phyloP scores from a whole-genome alignment of 768 basidiomycete genomes.

The Sarcomyxa edulis region DNA sequence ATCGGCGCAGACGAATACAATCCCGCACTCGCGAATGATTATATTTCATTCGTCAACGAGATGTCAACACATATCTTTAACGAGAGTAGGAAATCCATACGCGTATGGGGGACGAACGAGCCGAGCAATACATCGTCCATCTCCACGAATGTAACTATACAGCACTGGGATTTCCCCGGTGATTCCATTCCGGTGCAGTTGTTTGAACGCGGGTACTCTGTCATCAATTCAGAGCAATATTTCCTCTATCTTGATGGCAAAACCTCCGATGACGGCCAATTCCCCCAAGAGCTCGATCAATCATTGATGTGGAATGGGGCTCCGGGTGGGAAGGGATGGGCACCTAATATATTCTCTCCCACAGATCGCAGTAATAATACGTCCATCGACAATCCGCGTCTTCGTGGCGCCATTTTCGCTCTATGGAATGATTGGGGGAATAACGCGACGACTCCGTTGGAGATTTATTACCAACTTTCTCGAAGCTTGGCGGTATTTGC shows the following conservation, averaged over 20 bases:
- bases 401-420: slow-evolving; percentile 30
- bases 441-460: slow-evolving; percentile 37
- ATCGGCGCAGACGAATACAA: slow-evolving; percentile 43
- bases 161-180: slow-evolving; percentile 36
- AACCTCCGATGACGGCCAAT: slow-evolving; percentile 22
- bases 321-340: slow-evolving; percentile 25
- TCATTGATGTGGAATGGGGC: slow-evolving; percentile 25
- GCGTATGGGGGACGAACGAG: slow-evolving; percentile 37
- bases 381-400: slow-evolving; percentile 15
- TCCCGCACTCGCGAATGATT: slow-evolving; percentile 30
- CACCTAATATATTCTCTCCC: slow-evolving; percentile 27
- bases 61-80: slow-evolving; percentile 31
- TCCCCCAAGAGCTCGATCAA: slow-evolving; percentile 25
- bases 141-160: slow-evolving; percentile 34
- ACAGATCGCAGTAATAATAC: slow-evolving; percentile 27
- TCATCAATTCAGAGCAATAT: slow-evolving; percentile 29
- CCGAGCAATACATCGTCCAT: slow-evolving; percentile 28
- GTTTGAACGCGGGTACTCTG: slow-evolving; percentile 24
- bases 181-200: slow-evolving; percentile 26
- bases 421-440: slow-evolving; percentile 43
- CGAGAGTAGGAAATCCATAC: slow-evolving; percentile 29
- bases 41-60: slow-evolving; percentile 35
- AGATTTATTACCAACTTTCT: slow-evolving; percentile 37
- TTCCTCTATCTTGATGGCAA: slow-evolving; percentile 34
- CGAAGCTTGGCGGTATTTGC: slow-evolving; percentile 33